Evolutionary conservation across 495 filamentous ascomycete species (phyloP).

Genomic region (Hypomontagnella submonticulosa): DNA sequence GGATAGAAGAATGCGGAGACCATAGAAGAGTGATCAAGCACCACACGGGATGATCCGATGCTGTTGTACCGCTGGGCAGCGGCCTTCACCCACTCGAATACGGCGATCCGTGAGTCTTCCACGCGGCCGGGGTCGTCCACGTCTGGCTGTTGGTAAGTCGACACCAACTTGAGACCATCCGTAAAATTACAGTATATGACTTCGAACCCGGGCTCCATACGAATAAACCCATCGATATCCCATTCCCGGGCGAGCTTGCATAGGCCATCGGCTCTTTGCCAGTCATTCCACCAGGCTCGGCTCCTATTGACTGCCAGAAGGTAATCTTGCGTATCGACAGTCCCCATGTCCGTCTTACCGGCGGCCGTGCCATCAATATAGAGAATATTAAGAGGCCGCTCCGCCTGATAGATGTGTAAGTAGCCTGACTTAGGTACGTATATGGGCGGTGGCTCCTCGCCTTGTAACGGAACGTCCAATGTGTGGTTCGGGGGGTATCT

Average conservation of each 20-base stretch:
- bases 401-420: slow-evolving; percentile 65
- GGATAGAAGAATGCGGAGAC: slow-evolving; percentile 67
- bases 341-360: slow-evolving; percentile 67
- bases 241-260: slow-evolving; percentile 63
- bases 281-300: slow-evolving; percentile 47
- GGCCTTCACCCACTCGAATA: slow-evolving; percentile 54
- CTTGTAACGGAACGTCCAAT: not conserved
- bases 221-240: slow-evolving; percentile 69
- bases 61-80: slow-evolving; percentile 67
- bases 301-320: slow-evolving; percentile 55
- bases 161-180: slow-evolving; percentile 41
- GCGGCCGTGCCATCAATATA: slow-evolving; percentile 73
- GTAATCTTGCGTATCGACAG: slow-evolving; percentile 69
- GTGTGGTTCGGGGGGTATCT: not conserved
- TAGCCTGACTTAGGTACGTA: slow-evolving; percentile 53
- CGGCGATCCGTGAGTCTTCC: not conserved
- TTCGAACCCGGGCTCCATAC: slow-evolving; percentile 78
- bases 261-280: slow-evolving; percentile 57
- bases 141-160: slow-evolving; percentile 15
- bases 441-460: slow-evolving; percentile 1
- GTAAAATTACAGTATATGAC: slow-evolving; percentile 73
- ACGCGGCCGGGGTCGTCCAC: slow-evolving; percentile 8
- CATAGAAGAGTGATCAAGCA: slow-evolving; percentile 70
- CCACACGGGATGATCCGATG: slow-evolving; percentile 64
- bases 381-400: slow-evolving; percentile 62